phyloP scores from a whole-genome alignment of 139 green algal species.

The Volvox reticuliferus region DNA sequence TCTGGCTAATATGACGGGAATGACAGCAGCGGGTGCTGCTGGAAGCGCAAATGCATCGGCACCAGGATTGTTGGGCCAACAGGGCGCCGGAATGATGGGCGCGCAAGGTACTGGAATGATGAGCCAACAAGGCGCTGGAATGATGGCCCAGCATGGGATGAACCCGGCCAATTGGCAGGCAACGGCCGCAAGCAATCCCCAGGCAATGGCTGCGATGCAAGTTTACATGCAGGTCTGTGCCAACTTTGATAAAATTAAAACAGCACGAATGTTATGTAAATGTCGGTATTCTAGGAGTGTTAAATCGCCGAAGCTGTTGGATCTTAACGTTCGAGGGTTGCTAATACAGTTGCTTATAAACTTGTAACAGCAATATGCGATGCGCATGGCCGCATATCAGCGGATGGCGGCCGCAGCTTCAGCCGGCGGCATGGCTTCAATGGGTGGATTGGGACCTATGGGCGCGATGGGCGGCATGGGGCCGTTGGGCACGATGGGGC shows the following conservation, averaged over 20 bases:
- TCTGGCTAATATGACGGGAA: background rate
- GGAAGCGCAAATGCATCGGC: background rate
- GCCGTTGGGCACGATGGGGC: constrained; percentile 8
- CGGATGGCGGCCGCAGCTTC: constrained; percentile 18
- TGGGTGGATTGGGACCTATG: constrained; percentile 14
- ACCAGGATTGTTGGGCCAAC: constrained; percentile 16
- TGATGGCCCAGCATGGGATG: constrained; percentile 35
- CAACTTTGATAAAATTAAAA: background rate
- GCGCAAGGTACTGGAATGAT: no score
- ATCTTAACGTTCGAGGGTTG: background rate
- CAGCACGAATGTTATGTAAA: no score
- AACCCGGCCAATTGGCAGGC: constrained; percentile 27
- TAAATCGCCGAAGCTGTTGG: background rate
- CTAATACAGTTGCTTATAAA: no score
- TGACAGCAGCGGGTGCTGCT: background rate
- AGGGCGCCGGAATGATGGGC: background rate
- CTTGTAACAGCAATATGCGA: constrained; percentile 54
- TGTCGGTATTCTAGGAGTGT: no score
- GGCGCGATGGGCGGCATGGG: no score
- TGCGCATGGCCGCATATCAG: constrained; percentile 57
- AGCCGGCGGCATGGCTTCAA: background rate
- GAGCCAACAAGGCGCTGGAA: background rate
- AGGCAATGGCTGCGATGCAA: constrained; percentile 34
- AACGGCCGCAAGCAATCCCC: background rate
- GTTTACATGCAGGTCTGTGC: constrained; percentile 38